phyloP scores from a whole-genome alignment of 1,139 yeast genomes.

The Hyphopichia wangnamkhiaoensis region DNA sequence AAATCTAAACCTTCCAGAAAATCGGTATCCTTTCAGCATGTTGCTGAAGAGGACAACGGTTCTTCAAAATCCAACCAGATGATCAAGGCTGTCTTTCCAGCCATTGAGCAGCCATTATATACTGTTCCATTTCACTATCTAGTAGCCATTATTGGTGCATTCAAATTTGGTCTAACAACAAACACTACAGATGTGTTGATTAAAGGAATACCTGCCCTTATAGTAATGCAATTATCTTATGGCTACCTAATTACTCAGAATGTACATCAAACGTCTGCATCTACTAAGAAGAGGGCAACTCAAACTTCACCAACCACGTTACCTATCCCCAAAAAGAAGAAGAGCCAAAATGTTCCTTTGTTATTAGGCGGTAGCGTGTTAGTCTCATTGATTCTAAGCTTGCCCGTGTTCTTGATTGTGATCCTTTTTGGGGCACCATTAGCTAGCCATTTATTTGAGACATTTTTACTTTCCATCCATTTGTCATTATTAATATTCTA shows the following conservation, averaged over 20 bases:
- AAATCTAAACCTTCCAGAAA: conserved; percentile 7
- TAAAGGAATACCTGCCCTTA: conserved; percentile 26
- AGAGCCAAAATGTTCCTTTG: conserved; percentile 31
- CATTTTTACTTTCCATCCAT: conserved; percentile 66
- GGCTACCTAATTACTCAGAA: conserved; percentile 22
- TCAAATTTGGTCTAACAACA: conserved; percentile 36
- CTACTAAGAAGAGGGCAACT: conserved; percentile 16
- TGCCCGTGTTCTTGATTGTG: conserved; percentile 53
- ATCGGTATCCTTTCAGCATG: conserved; percentile 9
- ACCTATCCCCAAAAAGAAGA: conserved; percentile 11
- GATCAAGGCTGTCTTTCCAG: conserved; percentile 10
- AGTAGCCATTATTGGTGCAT: conserved; percentile 38
- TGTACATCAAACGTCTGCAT: conserved; percentile 9
- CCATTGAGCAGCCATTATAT: conserved; percentile 24
- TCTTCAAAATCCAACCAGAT: background rate
- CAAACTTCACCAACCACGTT: background rate
- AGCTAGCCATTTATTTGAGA: conserved; percentile 53
- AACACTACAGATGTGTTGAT: conserved; percentile 27
- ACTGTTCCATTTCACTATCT: conserved; percentile 54
- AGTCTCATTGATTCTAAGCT: conserved; percentile 45
- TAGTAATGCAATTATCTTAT: conserved; percentile 29
- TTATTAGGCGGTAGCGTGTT: conserved; percentile 38
- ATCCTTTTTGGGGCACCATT: conserved; percentile 89
- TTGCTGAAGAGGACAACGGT: conserved; percentile 2
- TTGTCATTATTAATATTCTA: conserved; percentile 60